Evolutionary conservation across 768 basidiomycete species (phyloP).

Genomic region (Boletus subparvulus): DNA sequence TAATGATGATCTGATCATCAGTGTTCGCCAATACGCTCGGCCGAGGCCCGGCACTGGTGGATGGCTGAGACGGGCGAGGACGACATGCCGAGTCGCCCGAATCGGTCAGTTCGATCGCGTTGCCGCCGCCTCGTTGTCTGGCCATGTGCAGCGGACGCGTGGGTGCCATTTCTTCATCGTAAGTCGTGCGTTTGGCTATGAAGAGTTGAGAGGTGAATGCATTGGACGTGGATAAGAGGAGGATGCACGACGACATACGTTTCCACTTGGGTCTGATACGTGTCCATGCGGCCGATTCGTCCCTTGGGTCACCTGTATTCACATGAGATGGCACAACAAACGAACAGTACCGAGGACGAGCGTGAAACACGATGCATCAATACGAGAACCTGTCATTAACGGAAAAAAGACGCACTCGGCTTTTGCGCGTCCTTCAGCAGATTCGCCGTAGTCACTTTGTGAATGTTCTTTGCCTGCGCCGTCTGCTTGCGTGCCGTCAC

Average conservation of each 20-base stretch:
- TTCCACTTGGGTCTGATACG: conserved; percentile 14
- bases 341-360: neutral
- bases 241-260: conserved; percentile 6
- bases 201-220: neutral
- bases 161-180: conserved; percentile 1
- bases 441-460: conserved; percentile 8
- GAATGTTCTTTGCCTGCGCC: conserved; percentile 1
- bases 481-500: conserved; percentile 18
- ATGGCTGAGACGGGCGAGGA: conserved; percentile 5
- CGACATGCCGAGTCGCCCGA: conserved; percentile 17
- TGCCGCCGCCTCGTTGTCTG: neutral
- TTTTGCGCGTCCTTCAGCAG: conserved; percentile 22
- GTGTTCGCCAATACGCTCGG: neutral
- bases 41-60: neutral
- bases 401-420: conserved; percentile 12
- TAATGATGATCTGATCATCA: conserved; percentile 25
- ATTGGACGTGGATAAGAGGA: neutral
- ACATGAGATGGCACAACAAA: neutral
- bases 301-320: neutral
- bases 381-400: neutral
- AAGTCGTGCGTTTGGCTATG: conserved; percentile 16
- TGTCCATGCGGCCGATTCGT: conserved; percentile 17
- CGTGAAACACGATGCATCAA: neutral
- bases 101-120: conserved; percentile 24
- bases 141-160: conserved; percentile 14